Base-by-base conservation (phyloP, 2,329 filamentous ascomycete species). In the Aspergillus persii region DNA sequence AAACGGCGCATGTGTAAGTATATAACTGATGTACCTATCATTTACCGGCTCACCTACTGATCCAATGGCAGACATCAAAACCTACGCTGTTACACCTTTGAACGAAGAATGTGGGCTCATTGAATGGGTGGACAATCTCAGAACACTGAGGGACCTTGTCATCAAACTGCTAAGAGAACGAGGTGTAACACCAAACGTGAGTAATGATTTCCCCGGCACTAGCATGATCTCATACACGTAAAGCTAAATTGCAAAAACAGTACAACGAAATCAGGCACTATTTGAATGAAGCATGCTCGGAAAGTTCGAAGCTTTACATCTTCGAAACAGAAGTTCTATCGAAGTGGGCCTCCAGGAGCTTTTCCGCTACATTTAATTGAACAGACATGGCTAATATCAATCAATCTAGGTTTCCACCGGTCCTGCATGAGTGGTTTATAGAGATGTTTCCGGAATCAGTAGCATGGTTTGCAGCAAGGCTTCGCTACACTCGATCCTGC, bases 31-130 rank as follows among this genome's bases (percentile, higher is more conserved):
- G 18, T 68, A 29, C 15, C 56, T 5, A 6, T n/a, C 33, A 49
- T 49, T 44, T 49, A 23, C 31, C 33, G 15, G 26, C 27, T 53
- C 61, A 27, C 60, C 56, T 39, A 46, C 60, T 66, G 51, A 65
- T 53, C 9, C 5, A 36, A 30, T 53, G 11, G 56, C 50, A 77
- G 75, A 96, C 74, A 96, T 99, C 76, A 92, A 93, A 71, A 99
- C 95, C 0, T 99, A 99, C 69, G 92, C 92, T 6, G 96, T 99
- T 11, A 96, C 94, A 4, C 96, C 95, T 1, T 81, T 99, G 51
- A 98, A 96, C 72, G 96, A 99, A 77, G 94, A 98, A 77, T 98
- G 95, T 66, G 95, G 95, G 60, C 89, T 96, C 63, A 96, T 99
- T 67, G 95, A 99, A 78, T 99, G 95, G 95, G 92, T 99, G 31